Evolutionary conservation across 148 eudicot species (phyloP), one percentile per base, ranked within the genome.

Genomic region (Chenopodium berlandieri): DNA sequence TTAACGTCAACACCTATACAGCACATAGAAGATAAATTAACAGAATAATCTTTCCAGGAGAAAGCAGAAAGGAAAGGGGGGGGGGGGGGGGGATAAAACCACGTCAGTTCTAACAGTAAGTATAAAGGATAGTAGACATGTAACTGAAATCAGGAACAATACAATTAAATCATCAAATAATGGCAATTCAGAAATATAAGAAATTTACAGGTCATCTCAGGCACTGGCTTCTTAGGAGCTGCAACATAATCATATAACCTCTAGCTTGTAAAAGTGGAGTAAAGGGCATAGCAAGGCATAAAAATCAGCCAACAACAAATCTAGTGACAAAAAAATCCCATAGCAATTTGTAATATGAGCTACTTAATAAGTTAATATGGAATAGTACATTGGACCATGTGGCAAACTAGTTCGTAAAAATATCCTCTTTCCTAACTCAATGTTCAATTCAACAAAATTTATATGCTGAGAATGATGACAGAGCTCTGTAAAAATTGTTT

Each of bases 1-100:
- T 88, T 78, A 69, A 93, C 78, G 84, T 91, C 92, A 83, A 91
- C 78, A 81, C 98, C 98, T 94, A 75, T 7, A 82, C 66, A 78
- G 65, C 76, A 82, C 23, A 78, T 34, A 44, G 23, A 56, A 70
- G 65, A 78, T 32, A 76, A 79, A n/a, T 23, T 81, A 78, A 44
- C 71, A 54, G 47, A 34, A 73, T 58, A 62, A 67, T 65, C 56
- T 76, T 64, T 80, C 76, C 47, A 63, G 7, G 22, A 79, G 50
- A 75, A 70, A 37, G 34, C 0, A 22, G 17, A 16, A 1, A 0
- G 27, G 25, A 64, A 64, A 17, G 0, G 58, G 37, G 56, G 44
- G 4, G 13, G 25, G 47, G 47, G 9, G 0, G 58, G 37, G 56
- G 44, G 4, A 30, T 27, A 25, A 79, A 63, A 25, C 63, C 63